These are phyloP conservation scores for Phytophthora tubulina DNA, from an alignment of 352 stramenopile species.

Conservation along the genomic window DNA sequence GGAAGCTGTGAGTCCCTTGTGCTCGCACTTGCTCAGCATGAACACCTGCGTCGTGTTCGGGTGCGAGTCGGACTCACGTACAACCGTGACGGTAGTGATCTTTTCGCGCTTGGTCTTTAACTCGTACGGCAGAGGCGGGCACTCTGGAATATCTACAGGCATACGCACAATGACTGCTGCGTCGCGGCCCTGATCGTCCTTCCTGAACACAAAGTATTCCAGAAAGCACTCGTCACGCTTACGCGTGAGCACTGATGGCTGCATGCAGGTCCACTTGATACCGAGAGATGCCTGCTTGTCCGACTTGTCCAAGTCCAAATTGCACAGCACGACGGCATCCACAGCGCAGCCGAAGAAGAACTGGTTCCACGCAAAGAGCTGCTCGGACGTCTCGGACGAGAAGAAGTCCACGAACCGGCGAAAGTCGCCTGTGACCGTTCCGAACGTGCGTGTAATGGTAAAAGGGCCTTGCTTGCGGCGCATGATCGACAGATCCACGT, in stretches of 20 bases:
- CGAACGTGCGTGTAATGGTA: constrained; percentile 63
- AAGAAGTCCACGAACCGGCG: constrained; percentile 72
- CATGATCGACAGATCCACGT: constrained; percentile 43
- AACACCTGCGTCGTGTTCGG: constrained; percentile 61
- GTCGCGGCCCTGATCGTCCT: constrained; percentile 64
- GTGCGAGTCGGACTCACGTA: constrained; percentile 44
- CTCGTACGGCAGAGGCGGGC: constrained; percentile 52
- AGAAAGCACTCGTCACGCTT: constrained; percentile 83
- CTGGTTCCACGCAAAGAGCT: constrained; percentile 79
- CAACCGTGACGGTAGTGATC: constrained; percentile 63
- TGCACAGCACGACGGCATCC: constrained; percentile 77
- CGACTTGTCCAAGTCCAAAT: constrained; percentile 56
- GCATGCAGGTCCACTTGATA: constrained; percentile 84
- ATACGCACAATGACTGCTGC: constrained; percentile 68
- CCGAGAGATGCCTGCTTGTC: constrained; percentile 66
- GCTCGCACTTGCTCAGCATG: constrained; percentile 61
- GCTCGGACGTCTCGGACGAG: constrained; percentile 65
- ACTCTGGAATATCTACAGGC: constrained; percentile 73
- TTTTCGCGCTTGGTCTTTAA: constrained; percentile 71
- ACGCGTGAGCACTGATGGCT: constrained; percentile 60
- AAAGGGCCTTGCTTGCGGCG: constrained; percentile 33
- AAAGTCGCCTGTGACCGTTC: constrained; percentile 63
- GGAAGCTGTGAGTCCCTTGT: constrained; percentile 52
- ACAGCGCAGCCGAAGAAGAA: constrained; percentile 71
- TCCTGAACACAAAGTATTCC: constrained; percentile 75